A percentile compares a stretch with the other conserved stretches of the same genome.
phyloP scores from a whole-genome alignment of 2,329 filamentous ascomycete species.

The Cytospora paraplurivora region DNA sequence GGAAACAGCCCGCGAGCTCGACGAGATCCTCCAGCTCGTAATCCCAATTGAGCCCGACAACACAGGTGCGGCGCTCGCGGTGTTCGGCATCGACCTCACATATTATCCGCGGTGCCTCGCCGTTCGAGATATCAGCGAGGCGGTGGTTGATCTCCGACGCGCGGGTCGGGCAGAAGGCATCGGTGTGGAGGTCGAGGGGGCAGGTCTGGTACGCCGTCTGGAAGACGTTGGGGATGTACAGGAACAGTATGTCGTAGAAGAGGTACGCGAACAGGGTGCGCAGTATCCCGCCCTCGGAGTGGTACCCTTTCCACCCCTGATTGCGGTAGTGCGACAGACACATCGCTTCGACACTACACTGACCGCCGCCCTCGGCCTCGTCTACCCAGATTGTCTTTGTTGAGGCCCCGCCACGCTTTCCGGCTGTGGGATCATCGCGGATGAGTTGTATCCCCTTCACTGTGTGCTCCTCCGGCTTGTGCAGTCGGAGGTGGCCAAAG shows the following conservation, averaged over 20 bases:
- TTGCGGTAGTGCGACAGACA: constrained; percentile 83
- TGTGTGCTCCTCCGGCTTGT: constrained; percentile 72
- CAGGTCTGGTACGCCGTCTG: constrained; percentile 95
- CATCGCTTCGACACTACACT: constrained; percentile 92
- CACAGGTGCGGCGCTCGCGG: constrained; percentile 72
- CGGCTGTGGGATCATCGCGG: constrained; percentile 48
- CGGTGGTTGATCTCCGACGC: constrained; percentile 87
- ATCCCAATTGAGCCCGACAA: constrained; percentile 91
- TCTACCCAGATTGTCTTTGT: constrained; percentile 89
- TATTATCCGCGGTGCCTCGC: constrained; percentile 68
- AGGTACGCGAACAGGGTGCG: constrained; percentile 90
- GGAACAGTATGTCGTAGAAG: constrained; percentile 90
- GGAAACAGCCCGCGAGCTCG: constrained; percentile 78
- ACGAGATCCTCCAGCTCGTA: constrained; percentile 77
- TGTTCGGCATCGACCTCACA: constrained; percentile 69
- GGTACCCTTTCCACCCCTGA: constrained; percentile 91
- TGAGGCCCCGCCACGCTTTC: constrained; percentile 48
- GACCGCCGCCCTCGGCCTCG: constrained; percentile 64
- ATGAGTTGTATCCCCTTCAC: constrained; percentile 80
- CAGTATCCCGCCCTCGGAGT: constrained; percentile 87
- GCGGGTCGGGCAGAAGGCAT: constrained; percentile 86
- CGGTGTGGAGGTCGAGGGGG: constrained; percentile 88
- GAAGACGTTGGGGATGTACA: constrained; percentile 95
- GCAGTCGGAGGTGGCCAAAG: constrained; percentile 81
- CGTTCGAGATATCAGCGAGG: constrained; percentile 85